phyloP scores from a whole-genome alignment of 164 flowering plant genomes.

The Liquidambar formosana region DNA sequence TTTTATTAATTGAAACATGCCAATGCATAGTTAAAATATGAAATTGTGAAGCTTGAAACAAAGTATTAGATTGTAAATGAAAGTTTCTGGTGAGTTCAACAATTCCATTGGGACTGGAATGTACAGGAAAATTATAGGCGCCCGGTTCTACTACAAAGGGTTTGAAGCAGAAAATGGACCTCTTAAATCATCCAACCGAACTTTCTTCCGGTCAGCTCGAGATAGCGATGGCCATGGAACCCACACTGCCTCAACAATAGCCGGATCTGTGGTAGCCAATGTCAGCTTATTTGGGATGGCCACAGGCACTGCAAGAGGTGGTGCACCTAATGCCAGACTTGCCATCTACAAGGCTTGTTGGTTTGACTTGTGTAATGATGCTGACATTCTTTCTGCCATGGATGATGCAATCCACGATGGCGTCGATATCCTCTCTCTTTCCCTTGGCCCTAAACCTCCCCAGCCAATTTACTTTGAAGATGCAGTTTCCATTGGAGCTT shows the following conservation, averaged over 20 bases:
- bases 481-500: conserved; percentile 44
- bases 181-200: conserved; percentile 4
- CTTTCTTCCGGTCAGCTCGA: conserved; percentile 19
- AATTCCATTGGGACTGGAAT: neutral
- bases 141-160: conserved; percentile 39
- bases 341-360: conserved; percentile 59
- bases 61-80: neutral
- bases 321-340: conserved; percentile 59
- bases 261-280: conserved; percentile 40
- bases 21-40: neutral
- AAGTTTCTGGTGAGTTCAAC: neutral
- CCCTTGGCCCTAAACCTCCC: conserved; percentile 38
- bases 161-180: conserved; percentile 28
- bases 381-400: conserved; percentile 46
- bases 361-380: conserved; percentile 32
- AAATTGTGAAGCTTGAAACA: neutral
- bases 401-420: conserved; percentile 60
- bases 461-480: conserved; percentile 28
- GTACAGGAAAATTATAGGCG: conserved; percentile 49
- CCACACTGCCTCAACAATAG: conserved; percentile 53
- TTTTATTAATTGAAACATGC: no score
- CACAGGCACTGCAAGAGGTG: conserved; percentile 52
- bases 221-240: conserved; percentile 37
- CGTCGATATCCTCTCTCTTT: conserved; percentile 53
- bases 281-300: conserved; percentile 47